Base-by-base conservation (phyloP, 176 grass and related monocot species). In the Rhynchospora breviuscula region DNA sequence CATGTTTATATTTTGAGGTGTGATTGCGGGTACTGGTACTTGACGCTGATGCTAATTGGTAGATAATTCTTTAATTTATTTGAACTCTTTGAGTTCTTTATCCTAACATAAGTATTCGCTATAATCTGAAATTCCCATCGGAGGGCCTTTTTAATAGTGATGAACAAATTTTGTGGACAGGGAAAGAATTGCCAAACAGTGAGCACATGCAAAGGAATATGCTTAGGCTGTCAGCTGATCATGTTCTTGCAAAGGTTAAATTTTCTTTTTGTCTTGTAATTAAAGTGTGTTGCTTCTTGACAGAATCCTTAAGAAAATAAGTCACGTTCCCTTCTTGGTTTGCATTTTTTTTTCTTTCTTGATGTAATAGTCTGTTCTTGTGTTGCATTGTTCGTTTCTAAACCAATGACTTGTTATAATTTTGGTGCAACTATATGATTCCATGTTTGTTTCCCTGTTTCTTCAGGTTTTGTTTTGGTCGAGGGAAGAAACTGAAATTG, bases 201-300 rank as follows among this genome's bases (percentile, higher is more conserved):
- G 43, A 63, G 80, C 84, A 85, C 81, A 53, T 89, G 43, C 86
- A 82, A 84, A 99, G 85, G 83, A 85, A 48, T 86, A 90, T 99
- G 87, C 88, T 99, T 84, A 89, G 91, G 79, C 79, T 88, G 85
- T 85, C 93, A 81, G 96, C 96, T 45, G 91, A 99, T 87, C 89
- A 89, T 90, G 86, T 99, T 59, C 89, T 99, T 83, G 85, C 74
- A 83, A 99, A 99, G 96, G 96, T 95, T 61, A 81, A 35, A 1
- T 74, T 84, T 84, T 84, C 67, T 59, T 92, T 49, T 78, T 12
- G 5, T 48, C 4, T 63, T 48, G 10, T 64, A 79, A 46, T 44
- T 47, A 14, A 62, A 54, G 49, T 54, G 72, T 54, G 22, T 4
- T 15, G 1, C 46, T 56, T 26, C 33, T 29, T 25, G 12, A 29